Conservation (phyloP, 805 yeast species). For the Barnettozyma botsteinii region DNA sequence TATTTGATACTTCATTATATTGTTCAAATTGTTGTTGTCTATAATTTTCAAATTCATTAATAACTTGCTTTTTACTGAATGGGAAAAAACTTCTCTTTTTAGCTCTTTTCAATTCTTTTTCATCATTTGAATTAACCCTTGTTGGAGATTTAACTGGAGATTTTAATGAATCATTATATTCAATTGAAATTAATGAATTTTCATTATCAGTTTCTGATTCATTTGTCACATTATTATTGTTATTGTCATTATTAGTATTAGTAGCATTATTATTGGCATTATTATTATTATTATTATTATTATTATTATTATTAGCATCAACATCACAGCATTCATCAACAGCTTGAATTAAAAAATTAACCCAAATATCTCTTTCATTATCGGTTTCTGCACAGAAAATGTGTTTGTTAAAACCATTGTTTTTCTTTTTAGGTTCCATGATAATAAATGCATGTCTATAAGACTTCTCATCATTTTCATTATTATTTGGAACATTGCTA, state of each 20-base stretch:
- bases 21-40: constrained; percentile 29
- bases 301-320: no score
- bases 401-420: constrained; percentile 40
- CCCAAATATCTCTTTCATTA: constrained; percentile 71
- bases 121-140: constrained; percentile 1
- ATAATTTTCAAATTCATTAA: constrained; percentile 14
- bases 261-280: neutral
- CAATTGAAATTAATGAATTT: constrained; percentile 6
- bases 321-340: constrained; percentile 18
- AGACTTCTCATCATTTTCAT: constrained; percentile 23
- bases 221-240: constrained; percentile 12
- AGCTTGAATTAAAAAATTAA: constrained; percentile 38
- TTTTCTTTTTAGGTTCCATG: constrained; percentile 38
- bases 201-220: constrained; percentile 12
- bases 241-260: no score
- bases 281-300: no score
- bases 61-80: constrained; percentile 34
- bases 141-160: neutral
- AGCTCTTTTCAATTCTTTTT: constrained; percentile 36
- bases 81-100: constrained; percentile 60
- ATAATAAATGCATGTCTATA: constrained; percentile 57
- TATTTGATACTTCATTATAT: constrained; percentile 14
- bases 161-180: constrained; percentile 5
- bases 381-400: constrained; percentile 76
- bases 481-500: constrained; percentile 6